Percentiles rank a stretch among this genome's conserved stretches.
These are phyloP conservation scores for Magnusiomyces ingens DNA, from an alignment of 1,139 yeast genomes.

Conservation along the genomic window DNA sequence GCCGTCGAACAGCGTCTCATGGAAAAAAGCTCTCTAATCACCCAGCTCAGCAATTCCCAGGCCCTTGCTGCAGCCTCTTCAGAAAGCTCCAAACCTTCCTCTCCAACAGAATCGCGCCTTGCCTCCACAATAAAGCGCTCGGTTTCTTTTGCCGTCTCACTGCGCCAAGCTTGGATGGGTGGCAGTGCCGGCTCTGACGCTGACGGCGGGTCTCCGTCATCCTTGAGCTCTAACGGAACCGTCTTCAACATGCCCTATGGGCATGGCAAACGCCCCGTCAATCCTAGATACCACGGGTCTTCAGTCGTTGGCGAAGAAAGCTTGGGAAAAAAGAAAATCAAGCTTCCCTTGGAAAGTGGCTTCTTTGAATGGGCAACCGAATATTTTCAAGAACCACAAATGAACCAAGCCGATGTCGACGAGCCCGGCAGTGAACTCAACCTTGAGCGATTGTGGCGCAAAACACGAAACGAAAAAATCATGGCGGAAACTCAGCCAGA, in stretches of 20 bases:
- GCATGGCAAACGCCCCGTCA: constrained; percentile 27
- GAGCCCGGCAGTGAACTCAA: constrained; percentile 92
- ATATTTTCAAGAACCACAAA: constrained; percentile 94
- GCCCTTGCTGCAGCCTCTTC: not conserved
- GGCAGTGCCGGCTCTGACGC: constrained; percentile 1
- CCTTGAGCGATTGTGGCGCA: constrained; percentile 78
- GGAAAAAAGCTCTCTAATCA: not conserved
- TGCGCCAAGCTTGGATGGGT: constrained; percentile 31
- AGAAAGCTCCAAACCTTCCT: not conserved
- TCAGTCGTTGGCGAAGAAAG: not conserved
- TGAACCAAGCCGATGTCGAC: constrained; percentile 78
- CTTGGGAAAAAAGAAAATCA: constrained; percentile 15
- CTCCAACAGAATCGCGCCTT: constrained; percentile 18
- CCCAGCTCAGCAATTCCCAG: not conserved
- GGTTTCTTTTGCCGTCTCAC: constrained; percentile 33
- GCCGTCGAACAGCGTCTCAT: not conserved
- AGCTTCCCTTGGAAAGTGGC: constrained; percentile 55
- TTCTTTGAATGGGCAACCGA: constrained; percentile 87
- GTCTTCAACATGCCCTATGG: constrained; percentile 26
- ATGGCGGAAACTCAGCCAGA: constrained; percentile 87
- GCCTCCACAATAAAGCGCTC: constrained; percentile 31
- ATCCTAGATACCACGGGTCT: constrained; percentile 24
- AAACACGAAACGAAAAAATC: constrained; percentile 79
- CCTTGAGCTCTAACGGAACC: not conserved
- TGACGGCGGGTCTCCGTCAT: constrained; percentile 11